A percentile compares a stretch with the other conserved stretches of the same genome.
These are phyloP conservation scores for Cucumis sativus DNA, from an alignment of 306 rosid genomes.

Conservation along the genomic window DNA sequence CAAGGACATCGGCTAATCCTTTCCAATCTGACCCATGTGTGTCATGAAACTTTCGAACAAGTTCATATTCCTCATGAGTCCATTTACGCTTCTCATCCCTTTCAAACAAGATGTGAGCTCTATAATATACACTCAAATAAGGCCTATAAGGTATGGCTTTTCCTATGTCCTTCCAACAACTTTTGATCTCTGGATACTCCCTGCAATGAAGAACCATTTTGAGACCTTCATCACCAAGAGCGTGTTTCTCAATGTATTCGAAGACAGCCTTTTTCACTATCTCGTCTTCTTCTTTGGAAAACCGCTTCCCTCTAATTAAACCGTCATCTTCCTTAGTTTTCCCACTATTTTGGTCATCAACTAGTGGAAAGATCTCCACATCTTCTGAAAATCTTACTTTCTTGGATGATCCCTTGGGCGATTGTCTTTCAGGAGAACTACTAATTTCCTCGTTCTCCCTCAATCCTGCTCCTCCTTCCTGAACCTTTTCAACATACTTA, in stretches of 20 bases:
- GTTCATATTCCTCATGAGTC: constrained; percentile 45
- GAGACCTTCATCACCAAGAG: constrained; percentile 52
- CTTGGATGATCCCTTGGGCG: constrained; percentile 16
- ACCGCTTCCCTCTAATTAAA: constrained; percentile 41
- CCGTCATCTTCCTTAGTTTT: constrained; percentile 1
- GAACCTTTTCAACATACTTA: constrained; percentile 2
- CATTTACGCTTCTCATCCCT: constrained; percentile 31
- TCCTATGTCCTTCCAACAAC: constrained; percentile 62
- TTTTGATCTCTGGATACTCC: constrained; percentile 14
- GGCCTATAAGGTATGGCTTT: constrained; percentile 50
- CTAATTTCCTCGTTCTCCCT: background rate
- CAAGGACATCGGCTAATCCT: constrained; percentile 35
- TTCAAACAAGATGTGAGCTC: constrained; percentile 56
- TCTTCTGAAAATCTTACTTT: constrained; percentile 51
- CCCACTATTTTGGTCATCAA: constrained; percentile 7
- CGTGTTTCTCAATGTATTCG: constrained; percentile 32
- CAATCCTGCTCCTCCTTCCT: constrained; percentile 5
- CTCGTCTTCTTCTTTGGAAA: constrained; percentile 59
- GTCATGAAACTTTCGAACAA: constrained; percentile 17
- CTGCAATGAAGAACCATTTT: constrained; percentile 31
- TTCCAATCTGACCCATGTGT: constrained; percentile 60
- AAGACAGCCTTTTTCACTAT: constrained; percentile 34
- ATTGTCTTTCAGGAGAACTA: constrained; percentile 3
- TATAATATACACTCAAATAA: constrained; percentile 6
- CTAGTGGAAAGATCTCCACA: constrained; percentile 28